Evolutionary conservation across 2,329 filamentous ascomycete species (phyloP).

Genomic region (Colletotrichum scovillei): DNA sequence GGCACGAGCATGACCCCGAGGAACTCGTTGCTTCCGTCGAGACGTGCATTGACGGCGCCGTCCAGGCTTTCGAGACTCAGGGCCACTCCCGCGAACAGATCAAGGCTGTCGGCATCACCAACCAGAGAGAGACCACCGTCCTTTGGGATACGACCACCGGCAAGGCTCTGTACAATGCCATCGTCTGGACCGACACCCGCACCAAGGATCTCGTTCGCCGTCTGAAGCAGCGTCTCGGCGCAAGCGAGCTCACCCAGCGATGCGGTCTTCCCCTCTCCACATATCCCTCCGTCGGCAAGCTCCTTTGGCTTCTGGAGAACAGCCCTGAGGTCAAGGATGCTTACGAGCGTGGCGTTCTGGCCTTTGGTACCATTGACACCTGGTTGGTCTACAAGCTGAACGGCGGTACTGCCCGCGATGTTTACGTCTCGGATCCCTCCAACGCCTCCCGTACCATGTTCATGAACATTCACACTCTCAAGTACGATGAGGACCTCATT

Average conservation of each 20-base stretch:
- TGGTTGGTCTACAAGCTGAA: constrained; percentile 87
- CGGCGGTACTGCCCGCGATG: constrained; percentile 71
- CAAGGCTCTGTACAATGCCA: constrained; percentile 81
- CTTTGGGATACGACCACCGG: constrained; percentile 84
- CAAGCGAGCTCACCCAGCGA: constrained; percentile 73
- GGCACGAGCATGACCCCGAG: constrained; percentile 86
- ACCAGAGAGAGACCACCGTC: constrained; percentile 85
- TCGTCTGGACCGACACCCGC: constrained; percentile 88
- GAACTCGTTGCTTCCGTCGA: constrained; percentile 80
- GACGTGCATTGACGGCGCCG: constrained; percentile 80
- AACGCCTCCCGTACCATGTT: constrained; percentile 92
- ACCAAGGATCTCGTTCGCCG: constrained; percentile 78
- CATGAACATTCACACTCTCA: constrained; percentile 80
- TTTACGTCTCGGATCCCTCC: constrained; percentile 82
- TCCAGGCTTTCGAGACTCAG: constrained; percentile 73
- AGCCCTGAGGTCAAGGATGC: constrained; percentile 73
- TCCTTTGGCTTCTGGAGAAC: constrained; percentile 81
- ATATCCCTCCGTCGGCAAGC: constrained; percentile 82
- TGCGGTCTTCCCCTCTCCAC: constrained; percentile 85
- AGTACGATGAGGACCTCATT: constrained; percentile 80
- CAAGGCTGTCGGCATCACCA: constrained; percentile 82
- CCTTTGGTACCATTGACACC: constrained; percentile 84
- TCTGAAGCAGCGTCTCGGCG: constrained; percentile 73
- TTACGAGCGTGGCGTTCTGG: constrained; percentile 77
- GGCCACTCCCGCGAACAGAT: constrained; percentile 77